Evolutionary conservation across 768 basidiomycete species (phyloP).

Genomic region (Mycena albidolilacea): DNA sequence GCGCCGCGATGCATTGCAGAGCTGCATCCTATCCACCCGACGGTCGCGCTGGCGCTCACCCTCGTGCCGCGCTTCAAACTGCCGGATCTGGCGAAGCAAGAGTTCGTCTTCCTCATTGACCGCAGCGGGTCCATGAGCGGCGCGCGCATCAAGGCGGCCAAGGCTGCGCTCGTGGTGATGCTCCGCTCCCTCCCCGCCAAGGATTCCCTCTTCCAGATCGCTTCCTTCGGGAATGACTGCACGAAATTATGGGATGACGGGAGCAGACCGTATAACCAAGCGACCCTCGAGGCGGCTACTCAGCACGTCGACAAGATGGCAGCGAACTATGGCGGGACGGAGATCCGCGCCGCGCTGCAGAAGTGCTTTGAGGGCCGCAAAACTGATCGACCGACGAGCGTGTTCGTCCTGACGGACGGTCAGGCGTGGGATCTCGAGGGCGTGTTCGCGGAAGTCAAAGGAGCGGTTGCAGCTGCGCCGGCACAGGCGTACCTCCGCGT

Average conservation of each 20-base stretch:
- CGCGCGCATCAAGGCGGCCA: constrained; percentile 51
- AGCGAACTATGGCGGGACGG: constrained; percentile 58
- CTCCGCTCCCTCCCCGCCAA: constrained; percentile 54
- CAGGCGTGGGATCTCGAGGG: constrained; percentile 39
- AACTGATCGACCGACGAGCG: constrained; percentile 49
- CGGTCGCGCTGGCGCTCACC: constrained; percentile 56
- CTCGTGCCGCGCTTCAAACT: constrained; percentile 59
- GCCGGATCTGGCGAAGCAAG: constrained; percentile 52
- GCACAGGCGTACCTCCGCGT: constrained; percentile 50
- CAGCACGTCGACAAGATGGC: constrained; percentile 46
- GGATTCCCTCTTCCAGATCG: constrained; percentile 58
- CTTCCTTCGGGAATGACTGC: constrained; percentile 52
- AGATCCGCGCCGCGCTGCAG: constrained; percentile 52
- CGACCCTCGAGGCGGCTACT: constrained; percentile 46
- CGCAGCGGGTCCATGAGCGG: constrained; percentile 58
- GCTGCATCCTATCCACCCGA: constrained; percentile 32
- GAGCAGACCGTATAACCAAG: constrained; percentile 43
- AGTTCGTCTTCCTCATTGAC: constrained; percentile 65
- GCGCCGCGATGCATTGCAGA: constrained; percentile 62
- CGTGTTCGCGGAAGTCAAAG: constrained; percentile 28
- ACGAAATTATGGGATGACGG: constrained; percentile 48
- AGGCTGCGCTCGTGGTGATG: constrained; percentile 53
- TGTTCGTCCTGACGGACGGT: constrained; percentile 66
- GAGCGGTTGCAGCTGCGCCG: constrained; percentile 43
- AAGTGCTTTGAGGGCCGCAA: constrained; percentile 47